phyloP scores from a whole-genome alignment of 768 basidiomycete genomes.

The Suillus bovinus region DNA sequence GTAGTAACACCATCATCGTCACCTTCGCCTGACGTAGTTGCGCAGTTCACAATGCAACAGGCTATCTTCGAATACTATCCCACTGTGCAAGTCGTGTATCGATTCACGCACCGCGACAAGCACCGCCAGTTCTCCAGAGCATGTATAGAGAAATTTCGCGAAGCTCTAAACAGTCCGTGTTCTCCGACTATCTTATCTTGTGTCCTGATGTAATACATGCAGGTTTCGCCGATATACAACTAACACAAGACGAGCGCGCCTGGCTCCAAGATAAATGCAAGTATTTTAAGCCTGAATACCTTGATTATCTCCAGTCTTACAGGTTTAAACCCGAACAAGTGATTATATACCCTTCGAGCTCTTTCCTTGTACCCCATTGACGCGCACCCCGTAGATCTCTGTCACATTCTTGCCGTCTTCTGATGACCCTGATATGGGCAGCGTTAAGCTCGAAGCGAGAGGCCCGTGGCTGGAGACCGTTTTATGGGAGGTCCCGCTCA shows the following conservation, averaged over 20 bases:
- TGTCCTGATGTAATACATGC: slow-evolving; percentile 22
- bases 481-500: slow-evolving; percentile 94
- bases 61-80: slow-evolving; percentile 81
- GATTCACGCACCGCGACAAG: slow-evolving; percentile 77
- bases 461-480: slow-evolving; percentile 86
- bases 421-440: slow-evolving; percentile 51
- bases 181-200: slow-evolving; percentile 14
- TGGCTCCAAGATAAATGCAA: slow-evolving; percentile 75
- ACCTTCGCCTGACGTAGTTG: slow-evolving; percentile 1
- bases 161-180: slow-evolving; percentile 60
- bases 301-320: slow-evolving; percentile 71
- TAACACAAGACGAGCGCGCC: slow-evolving; percentile 59
- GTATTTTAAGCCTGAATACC: slow-evolving; percentile 69
- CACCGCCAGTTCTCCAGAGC: slow-evolving; percentile 58
- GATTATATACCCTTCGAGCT: background rate
- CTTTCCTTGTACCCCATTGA: background rate
- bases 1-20: background rate
- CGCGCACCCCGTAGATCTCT: slow-evolving; percentile 46
- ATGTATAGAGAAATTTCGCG: slow-evolving; percentile 34
- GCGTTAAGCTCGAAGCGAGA: slow-evolving; percentile 66
- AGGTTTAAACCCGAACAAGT: slow-evolving; percentile 64
- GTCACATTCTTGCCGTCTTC: slow-evolving; percentile 63
- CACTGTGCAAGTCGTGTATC: slow-evolving; percentile 66
- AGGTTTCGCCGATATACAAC: slow-evolving; percentile 69
- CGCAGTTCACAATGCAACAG: slow-evolving; percentile 93